Base-by-base conservation (phyloP, 306 rosid species). In the Carpinus fangiana region DNA sequence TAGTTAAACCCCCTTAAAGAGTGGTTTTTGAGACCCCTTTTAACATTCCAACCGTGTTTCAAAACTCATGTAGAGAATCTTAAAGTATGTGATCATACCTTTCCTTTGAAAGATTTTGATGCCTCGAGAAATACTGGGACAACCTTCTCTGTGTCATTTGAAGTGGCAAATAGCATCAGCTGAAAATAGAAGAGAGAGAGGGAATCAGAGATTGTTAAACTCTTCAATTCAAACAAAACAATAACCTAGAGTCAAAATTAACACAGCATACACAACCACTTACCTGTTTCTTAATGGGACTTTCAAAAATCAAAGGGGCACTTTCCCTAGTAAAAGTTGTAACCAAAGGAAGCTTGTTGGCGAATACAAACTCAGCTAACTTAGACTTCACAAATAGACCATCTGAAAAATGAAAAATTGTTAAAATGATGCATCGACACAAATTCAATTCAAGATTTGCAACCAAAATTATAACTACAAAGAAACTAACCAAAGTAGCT, bases 211-310 rank as follows among this genome's bases (percentile, higher is more conserved):
- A 45, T 68, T 56, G 41, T 16, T 43, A 55, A 31, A 70, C 65
- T 20, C 64, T 47, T 51, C 65, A 57, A 54, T 78, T 57, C 57
- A 7, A 75, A 69, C 16, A 76, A 47, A 26, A 31, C 52, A 54
- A 56, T 73, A 47, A 59, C 77, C 53, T 43, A 82, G 64, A 78
- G 28, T 54, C 36, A 48, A 51, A 18, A 70, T 68, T 61, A 48
- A 4, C 16, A 67, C 21, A 56, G 72, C 61, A 80, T 16, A 52
- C 9, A 53, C 52, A 70, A n/a, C 12, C 21, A 66, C 76, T 18
- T 82, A 93, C 99, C 98, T 96, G 99, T 83, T 93, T 96, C 89
- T 96, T 96, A 57, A 93, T 91, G 72, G 90, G 69, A 83, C 93
- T 96, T 89, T 96, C 99, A 76, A 96, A 96, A 74, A 96, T 78